Conservation (phyloP, 495 filamentous ascomycete genomes). For the Arthonia radiata region DNA sequence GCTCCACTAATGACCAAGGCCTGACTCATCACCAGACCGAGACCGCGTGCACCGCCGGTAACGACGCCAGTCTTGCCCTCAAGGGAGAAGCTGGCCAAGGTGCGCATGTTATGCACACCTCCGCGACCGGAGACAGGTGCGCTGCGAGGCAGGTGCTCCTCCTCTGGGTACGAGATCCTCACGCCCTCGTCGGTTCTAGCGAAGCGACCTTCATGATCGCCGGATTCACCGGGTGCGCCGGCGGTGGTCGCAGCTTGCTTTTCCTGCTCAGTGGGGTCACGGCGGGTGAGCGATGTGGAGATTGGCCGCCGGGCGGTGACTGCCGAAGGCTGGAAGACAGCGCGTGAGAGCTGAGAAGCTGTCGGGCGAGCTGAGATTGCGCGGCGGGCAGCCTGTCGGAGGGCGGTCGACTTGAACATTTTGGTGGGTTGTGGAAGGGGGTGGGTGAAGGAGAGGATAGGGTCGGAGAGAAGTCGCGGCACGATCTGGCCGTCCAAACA, state of each 20-base stretch:
- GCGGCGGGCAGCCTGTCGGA: too few species aligned
- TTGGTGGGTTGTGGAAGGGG: too few species aligned
- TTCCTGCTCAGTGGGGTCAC: too few species aligned
- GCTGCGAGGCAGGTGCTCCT: conserved; percentile 37
- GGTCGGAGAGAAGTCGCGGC: too few species aligned
- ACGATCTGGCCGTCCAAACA: too few species aligned
- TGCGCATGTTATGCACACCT: conserved; percentile 44
- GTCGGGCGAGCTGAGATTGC: too few species aligned
- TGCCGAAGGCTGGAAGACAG: too few species aligned
- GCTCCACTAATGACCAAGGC: conserved; percentile 67
- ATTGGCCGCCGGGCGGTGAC: too few species aligned
- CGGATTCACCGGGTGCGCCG: conserved; percentile 10
- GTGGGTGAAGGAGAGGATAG: too few species aligned
- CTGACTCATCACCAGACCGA: conserved; percentile 81
- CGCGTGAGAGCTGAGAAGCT: too few species aligned
- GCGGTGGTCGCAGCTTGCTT: conserved; percentile 10
- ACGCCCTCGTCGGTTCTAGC: conserved; percentile 60
- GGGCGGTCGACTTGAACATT: too few species aligned
- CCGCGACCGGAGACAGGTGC: conserved; percentile 45
- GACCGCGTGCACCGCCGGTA: conserved; percentile 63
- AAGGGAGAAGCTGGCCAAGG: conserved; percentile 49
- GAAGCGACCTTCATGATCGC: conserved; percentile 25
- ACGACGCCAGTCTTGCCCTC: conserved; percentile 56
- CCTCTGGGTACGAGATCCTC: conserved; percentile 49
- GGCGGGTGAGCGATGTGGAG: too few species aligned